A percentile compares a stretch with the other conserved stretches of the same genome.
These are phyloP conservation scores for Tylopilus rubrobrunneus DNA, from an alignment of 768 basidiomycete species.

Conservation along the genomic window DNA sequence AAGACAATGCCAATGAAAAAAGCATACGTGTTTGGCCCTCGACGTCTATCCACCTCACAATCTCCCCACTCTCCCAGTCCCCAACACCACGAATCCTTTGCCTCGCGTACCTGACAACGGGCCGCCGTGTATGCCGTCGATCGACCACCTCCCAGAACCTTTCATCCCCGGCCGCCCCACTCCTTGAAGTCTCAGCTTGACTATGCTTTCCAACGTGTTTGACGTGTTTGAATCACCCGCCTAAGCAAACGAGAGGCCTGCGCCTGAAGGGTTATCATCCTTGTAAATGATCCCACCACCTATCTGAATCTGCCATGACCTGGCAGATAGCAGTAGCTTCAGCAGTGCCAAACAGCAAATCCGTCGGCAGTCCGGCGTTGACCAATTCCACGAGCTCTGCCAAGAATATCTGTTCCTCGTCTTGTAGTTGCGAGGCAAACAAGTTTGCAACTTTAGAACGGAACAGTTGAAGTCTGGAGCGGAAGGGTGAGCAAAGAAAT, in stretches of 20 bases:
- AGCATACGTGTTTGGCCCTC: conserved; percentile 88
- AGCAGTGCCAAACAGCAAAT: conserved; percentile 69
- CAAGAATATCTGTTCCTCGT: conserved; percentile 74
- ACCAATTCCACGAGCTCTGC: conserved; percentile 64
- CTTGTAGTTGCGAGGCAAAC: conserved; percentile 63
- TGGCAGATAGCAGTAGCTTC: conserved; percentile 97
- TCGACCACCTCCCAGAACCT: conserved; percentile 54
- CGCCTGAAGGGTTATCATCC: conserved; percentile 30
- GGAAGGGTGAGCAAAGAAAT: neutral
- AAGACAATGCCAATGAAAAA: neutral
- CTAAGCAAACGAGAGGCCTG: conserved; percentile 97
- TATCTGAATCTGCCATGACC: conserved; percentile 78
- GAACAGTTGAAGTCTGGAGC: conserved; percentile 71
- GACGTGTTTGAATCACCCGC: conserved; percentile 91
- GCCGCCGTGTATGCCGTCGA: conserved; percentile 62
- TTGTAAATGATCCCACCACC: conserved; percentile 79
- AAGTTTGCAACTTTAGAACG: conserved; percentile 69
- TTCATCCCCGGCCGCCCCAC: conserved; percentile 65
- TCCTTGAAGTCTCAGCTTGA: conserved; percentile 91
- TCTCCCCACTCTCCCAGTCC: conserved; percentile 97
- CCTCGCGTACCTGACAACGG: conserved; percentile 75
- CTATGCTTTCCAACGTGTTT: conserved; percentile 86
- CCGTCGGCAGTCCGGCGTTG: conserved; percentile 70
- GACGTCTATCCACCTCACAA: conserved; percentile 91
- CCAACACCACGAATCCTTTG: conserved; percentile 90